phyloP scores from a whole-genome alignment of 345 rosid genomes.

The Melaleuca alternifolia region DNA sequence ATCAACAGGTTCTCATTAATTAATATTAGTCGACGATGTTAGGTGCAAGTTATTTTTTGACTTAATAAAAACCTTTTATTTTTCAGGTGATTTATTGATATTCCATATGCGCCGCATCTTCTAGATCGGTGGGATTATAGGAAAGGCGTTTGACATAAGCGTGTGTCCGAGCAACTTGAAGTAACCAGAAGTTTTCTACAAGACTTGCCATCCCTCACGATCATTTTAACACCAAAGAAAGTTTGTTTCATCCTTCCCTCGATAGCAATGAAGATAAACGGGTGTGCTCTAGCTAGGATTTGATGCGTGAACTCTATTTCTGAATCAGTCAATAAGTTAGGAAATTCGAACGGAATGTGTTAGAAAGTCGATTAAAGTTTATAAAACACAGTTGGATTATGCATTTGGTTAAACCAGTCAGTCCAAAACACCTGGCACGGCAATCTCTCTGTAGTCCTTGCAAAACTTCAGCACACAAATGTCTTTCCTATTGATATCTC shows the following conservation, averaged over 20 bases:
- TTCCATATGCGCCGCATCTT: neutral
- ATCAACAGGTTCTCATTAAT: neutral
- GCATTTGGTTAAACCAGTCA: neutral
- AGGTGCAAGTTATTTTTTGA: neutral
- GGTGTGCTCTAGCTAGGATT: neutral
- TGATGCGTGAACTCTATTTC: neutral
- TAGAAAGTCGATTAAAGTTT: neutral
- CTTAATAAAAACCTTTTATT: neutral
- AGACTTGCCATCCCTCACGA: neutral
- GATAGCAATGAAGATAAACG: neutral
- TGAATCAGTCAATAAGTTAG: no score
- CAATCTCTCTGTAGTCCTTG: neutral
- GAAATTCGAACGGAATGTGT: neutral
- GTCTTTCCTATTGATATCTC: neutral
- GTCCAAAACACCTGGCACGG: accelerated
- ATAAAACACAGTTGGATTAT: neutral
- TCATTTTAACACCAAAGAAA: neutral
- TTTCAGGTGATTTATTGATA: neutral
- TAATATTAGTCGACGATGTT: neutral
- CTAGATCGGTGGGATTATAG: neutral
- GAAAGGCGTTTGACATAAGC: no score
- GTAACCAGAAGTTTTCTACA: neutral
- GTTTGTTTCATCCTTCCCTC: neutral
- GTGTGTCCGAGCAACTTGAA: no score
- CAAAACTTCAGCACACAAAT: neutral